Evolutionary conservation across 768 basidiomycete genomes (phyloP).

Genomic region (Auricularia cornea): DNA sequence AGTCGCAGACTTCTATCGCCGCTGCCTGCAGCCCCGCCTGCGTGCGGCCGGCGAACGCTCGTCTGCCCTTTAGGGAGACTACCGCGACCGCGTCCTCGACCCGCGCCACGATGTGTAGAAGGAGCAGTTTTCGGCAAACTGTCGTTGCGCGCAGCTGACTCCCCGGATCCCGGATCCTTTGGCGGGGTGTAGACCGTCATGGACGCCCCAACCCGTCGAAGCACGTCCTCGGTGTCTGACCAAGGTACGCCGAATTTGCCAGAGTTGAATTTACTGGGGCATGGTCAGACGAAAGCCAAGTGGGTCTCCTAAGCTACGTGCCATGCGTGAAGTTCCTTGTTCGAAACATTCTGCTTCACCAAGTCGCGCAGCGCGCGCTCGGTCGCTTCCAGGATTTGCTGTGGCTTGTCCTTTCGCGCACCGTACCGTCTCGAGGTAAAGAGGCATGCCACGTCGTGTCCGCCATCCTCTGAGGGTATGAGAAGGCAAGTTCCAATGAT

Average conservation of each 20-base stretch:
- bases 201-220: neutral
- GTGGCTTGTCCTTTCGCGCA: neutral
- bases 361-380: neutral
- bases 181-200: neutral
- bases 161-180: neutral
- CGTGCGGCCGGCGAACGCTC: too few species aligned
- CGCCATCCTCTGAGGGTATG: neutral
- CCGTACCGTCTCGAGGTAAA: constrained; percentile 5
- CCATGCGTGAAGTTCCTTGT: neutral
- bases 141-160: neutral
- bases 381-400: neutral
- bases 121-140: neutral
- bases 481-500: constrained; percentile 4
- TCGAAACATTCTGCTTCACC: neutral
- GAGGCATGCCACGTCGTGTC: constrained; percentile 3
- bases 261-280: neutral
- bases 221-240: neutral
- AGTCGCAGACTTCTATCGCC: too few species aligned
- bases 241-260: constrained; percentile 1
- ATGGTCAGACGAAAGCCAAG: neutral
- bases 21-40: too few species aligned
- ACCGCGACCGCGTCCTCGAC: neutral
- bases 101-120: neutral
- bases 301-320: neutral
- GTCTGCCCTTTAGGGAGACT: too few species aligned